Evolutionary conservation across 23 red algal genomes (phyloP), one percentile per base, ranked within the genome.

Genomic region (Pyropia yezoensis): DNA sequence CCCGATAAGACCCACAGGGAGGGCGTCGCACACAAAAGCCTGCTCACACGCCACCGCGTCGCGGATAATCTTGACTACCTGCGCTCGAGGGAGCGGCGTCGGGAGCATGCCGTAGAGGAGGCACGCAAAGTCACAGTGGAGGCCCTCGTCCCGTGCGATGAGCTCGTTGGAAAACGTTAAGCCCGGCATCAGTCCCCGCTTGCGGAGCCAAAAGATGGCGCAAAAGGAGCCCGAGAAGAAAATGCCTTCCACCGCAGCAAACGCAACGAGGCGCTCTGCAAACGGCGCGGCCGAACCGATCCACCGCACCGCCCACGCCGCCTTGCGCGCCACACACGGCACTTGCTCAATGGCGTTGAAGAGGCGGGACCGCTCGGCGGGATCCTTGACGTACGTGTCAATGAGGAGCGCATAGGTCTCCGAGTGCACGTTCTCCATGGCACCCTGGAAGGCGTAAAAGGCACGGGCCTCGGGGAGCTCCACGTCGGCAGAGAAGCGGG

Each of bases 171-270:
- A 85, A 54, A 98, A 98, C 18, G 94, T 98, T 7, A 98, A 75
- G 17, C 94, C 94, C 16, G 94, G 85, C 94, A 98, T 98, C 27
- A 98, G 83, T 0, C 94, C 94, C 34, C 94, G 84, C 61, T 98
- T 98, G 60, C 91, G 91, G 45, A 98, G 63, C 80, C 88, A 98
- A 66, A 98, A 98, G 20, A 98, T 91, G 19, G 94, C 87, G 61
- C 94, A 98, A 49, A 98, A 98, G 11, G 85, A 85, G 51, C 94
- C 94, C 11, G 79, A 87, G 55, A 98, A 98, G 75, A 98, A 98
- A 57, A 98, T 98, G 20, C 94, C 94, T 63, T 98, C 94, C 19
- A 98, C 94, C 9, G 85, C 85, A 18, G 94, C 94, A 73, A 98
- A 98, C 18, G 94, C 94, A 1, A 98, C 94, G 14, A 98, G 63